Evolutionary conservation across 176 grass and related monocot genomes (phyloP).

Genomic region (Dendrocalamus sinicus): DNA sequence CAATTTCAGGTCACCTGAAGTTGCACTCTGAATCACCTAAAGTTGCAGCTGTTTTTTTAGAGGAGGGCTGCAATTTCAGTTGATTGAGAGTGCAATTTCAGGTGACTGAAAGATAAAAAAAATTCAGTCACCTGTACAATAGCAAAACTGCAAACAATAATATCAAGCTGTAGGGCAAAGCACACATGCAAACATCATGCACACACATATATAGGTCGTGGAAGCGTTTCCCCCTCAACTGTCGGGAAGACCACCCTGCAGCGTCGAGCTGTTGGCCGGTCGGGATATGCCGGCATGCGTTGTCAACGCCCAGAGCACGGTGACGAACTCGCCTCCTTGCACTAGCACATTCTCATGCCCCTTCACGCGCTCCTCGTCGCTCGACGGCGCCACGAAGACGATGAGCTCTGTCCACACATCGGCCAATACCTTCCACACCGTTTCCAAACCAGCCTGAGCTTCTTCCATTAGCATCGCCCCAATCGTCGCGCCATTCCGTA

Average conservation of each 20-base stretch:
- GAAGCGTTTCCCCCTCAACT: neutral
- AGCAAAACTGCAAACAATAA: too few species aligned
- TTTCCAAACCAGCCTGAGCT: accelerated
- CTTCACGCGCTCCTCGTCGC: neutral
- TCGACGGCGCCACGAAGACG: neutral
- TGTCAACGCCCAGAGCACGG: neutral
- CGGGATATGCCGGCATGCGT: neutral
- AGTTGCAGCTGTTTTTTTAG: too few species aligned
- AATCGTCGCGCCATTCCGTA: neutral
- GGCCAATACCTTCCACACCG: neutral
- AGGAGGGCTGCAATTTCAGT: too few species aligned
- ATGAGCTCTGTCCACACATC: neutral
- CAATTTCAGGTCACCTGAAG: too few species aligned
- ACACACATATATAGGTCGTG: too few species aligned
- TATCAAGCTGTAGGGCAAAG: too few species aligned
- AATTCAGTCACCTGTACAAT: too few species aligned
- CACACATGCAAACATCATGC: too few species aligned
- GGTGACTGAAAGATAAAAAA: too few species aligned
- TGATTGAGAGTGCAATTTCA: too few species aligned
- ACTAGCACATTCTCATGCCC: neutral
- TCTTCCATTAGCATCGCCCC: neutral
- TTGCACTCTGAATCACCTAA: too few species aligned
- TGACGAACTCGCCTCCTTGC: neutral
- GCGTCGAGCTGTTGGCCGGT: neutral
- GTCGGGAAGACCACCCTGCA: neutral